Evolutionary conservation across 306 rosid genomes (phyloP).

Genomic region (Vigna mungo): DNA sequence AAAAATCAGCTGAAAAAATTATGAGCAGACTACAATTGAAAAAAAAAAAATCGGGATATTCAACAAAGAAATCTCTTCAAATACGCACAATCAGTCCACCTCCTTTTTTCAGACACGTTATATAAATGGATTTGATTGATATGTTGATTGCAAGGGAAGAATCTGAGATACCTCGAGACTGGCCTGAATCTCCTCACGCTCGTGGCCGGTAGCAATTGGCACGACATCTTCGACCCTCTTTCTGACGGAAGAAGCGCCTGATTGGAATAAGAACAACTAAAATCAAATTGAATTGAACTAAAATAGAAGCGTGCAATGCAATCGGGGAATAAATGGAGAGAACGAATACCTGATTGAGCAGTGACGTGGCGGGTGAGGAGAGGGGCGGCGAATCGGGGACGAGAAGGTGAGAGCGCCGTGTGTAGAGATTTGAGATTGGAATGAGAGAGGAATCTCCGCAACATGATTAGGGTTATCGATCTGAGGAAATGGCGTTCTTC

Average conservation of each 20-base stretch:
- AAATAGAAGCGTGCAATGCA: not conserved
- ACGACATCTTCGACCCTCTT: conserved; percentile 82
- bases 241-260: conserved; percentile 49
- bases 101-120: not conserved
- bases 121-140: not conserved
- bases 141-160: not conserved
- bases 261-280: conserved; percentile 5
- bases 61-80: not conserved
- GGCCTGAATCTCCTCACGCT: conserved; percentile 94
- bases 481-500: not conserved
- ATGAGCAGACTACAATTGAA: not conserved
- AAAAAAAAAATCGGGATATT: not conserved
- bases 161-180: conserved; percentile 58
- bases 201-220: conserved; percentile 96
- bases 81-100: not conserved
- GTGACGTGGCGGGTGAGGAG: conserved; percentile 34
- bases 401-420: conserved; percentile 38
- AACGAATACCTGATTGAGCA: conserved; percentile 43
- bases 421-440: conserved; percentile 76
- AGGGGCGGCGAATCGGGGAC: conserved; percentile 52
- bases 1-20: not conserved
- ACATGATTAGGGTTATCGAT: conserved; percentile 53
- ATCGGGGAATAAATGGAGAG: not conserved
- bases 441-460: conserved; percentile 79
- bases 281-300: not conserved